Conservation (phyloP, 2,329 filamentous ascomycete species). For the Sarocladium oryzae region DNA sequence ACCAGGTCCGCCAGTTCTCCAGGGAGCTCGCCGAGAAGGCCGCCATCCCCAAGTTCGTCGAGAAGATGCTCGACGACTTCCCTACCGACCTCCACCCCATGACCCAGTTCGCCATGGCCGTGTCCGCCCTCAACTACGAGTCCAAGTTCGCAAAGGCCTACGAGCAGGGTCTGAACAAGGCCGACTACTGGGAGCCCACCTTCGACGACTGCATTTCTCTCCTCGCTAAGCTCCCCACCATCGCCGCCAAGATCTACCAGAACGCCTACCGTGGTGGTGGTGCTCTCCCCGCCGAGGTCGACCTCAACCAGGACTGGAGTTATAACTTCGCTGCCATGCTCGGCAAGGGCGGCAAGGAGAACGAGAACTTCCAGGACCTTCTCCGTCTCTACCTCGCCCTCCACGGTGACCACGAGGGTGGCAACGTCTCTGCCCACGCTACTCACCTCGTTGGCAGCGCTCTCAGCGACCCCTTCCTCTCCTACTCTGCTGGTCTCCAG, state of each 20-base stretch:
- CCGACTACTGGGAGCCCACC: conserved; percentile 97
- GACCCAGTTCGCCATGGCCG: conserved; percentile 94
- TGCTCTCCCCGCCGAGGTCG: conserved; percentile 67
- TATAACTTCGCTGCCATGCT: conserved; percentile 98
- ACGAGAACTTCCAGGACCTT: conserved; percentile 93
- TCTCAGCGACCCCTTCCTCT: conserved; percentile 89
- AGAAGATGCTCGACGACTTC: conserved; percentile 83
- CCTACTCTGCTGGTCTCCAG: conserved; percentile 91
- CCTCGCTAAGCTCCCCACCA: conserved; percentile 90
- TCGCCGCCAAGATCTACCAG: conserved; percentile 97
- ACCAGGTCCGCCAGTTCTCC: conserved; percentile 76
- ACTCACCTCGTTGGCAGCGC: conserved; percentile 94
- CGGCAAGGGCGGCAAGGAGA: conserved; percentile 78
- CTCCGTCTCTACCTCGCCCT: conserved; percentile 90
- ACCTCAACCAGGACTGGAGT: conserved; percentile 87
- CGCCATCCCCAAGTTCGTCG: conserved; percentile 73
- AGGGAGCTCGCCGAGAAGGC: conserved; percentile 83
- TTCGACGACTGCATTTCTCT: conserved; percentile 94
- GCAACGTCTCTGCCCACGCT: conserved; percentile 92
- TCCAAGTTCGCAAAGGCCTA: conserved; percentile 92
- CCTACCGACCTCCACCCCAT: conserved; percentile 90
- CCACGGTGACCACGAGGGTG: conserved; percentile 96
- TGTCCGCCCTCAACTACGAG: conserved; percentile 91
- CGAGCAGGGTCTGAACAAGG: conserved; percentile 84
- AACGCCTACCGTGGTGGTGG: conserved; percentile 74